Conservation (phyloP, 371 early-diverging fungal genomes). For the Mucor racemosus region DNA sequence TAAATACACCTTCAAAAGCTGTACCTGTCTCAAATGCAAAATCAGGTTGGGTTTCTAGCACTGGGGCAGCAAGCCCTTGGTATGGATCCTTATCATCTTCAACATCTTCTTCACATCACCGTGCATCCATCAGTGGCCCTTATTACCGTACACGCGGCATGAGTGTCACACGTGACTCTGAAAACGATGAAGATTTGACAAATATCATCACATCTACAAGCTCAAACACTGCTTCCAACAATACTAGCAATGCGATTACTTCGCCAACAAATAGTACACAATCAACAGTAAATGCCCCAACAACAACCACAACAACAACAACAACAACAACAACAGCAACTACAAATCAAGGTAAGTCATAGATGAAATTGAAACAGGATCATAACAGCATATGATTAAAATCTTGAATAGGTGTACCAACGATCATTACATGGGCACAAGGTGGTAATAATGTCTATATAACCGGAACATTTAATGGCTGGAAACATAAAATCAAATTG, state of each 20-base stretch:
- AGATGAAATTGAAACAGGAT: neutral
- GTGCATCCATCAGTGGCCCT: slow-evolving; percentile 54
- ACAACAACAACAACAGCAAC: neutral
- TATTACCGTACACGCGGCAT: slow-evolving; percentile 56
- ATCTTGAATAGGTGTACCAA: slow-evolving; percentile 57
- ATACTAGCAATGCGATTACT: neutral
- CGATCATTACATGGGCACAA: slow-evolving; percentile 91
- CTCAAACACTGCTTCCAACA: slow-evolving; percentile 4
- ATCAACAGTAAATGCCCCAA: neutral
- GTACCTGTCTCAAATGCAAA: slow-evolving; percentile 35
- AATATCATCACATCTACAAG: slow-evolving; percentile 9
- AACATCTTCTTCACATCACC: slow-evolving; percentile 44
- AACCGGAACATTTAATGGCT: slow-evolving; percentile 97
- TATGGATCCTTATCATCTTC: slow-evolving; percentile 41
- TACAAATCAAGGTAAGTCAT: slow-evolving; percentile 10
- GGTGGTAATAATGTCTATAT: slow-evolving; percentile 89
- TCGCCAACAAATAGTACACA: slow-evolving; percentile 1
- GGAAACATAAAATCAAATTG: slow-evolving; percentile 92
- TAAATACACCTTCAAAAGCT: slow-evolving; percentile 11
- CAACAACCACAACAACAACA: slow-evolving; percentile 12
- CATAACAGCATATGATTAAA: neutral
- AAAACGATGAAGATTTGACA: slow-evolving; percentile 40
- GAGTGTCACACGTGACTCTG: slow-evolving; percentile 49
- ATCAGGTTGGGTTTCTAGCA: slow-evolving; percentile 54
- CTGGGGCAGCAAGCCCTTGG: slow-evolving; percentile 53